Evolutionary conservation across 192 early-diverging fungal species (phyloP), one percentile per base, ranked within the genome.

Genomic region (Coemansia sp.): DNA sequence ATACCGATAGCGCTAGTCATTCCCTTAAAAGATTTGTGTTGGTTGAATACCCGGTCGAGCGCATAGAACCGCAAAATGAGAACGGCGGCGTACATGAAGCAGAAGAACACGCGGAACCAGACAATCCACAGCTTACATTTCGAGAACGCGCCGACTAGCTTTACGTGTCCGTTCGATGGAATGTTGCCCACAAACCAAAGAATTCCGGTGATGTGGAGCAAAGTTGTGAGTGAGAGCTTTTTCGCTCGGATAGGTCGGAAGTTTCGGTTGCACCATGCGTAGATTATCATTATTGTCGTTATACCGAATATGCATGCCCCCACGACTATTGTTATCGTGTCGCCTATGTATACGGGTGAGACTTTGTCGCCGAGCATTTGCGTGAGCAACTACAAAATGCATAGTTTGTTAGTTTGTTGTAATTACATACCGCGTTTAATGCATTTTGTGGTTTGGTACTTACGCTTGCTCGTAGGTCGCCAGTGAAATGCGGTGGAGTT

Each of bases 231-330:
- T 16, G 62, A 40, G 37, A 81, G 53, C 31, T 81, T 81, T 33
- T 81, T 81, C 10, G 78, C 78, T 17, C 78, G 72, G 44, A 81
- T 81, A n/a, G 78, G 78, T 33, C 74, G 67, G 41, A 73, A 81
- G 61, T 48, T 81, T 63, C 63, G 60, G 70, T 81, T 81, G 35
- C 69, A 54, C 79, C 79, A 81, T 2, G 79, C 74, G 24, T 70
- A 76, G 3, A 67, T 34, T 11, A 81, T 21, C 60, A 76, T 66
- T 21, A 81, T 29, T 1, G 60, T 54, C 4, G 79, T 81, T 16
- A 81, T 6, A 0, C 70, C 73, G 40, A 64, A 81, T 3, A 81
- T n/a, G 1, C 34, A 45, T 39, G 50, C 67, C 14, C 74, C 46
- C 3, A 60, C 29, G n/a, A 27, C 44, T 44, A 81, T 67, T 5